Base-by-base conservation (phyloP, 2,329 filamentous ascomycete species). In the Aphanocladium album region DNA sequence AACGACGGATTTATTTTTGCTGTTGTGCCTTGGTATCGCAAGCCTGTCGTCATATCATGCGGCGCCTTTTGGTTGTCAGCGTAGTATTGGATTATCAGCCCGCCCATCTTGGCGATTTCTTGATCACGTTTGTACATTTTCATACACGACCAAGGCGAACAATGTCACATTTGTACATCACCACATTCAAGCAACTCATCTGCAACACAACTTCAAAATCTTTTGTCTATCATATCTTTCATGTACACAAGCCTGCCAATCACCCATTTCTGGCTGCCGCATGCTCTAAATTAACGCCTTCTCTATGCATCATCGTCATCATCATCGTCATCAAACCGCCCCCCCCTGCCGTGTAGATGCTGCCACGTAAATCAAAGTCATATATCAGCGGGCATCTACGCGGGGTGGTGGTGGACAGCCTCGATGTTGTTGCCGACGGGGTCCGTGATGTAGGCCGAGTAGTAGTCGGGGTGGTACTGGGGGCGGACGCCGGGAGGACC, bases 371-470 rank as follows among this genome's bases (percentile, higher is more conserved):
- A 25, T n/a, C 41, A 47, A 19, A 35, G 5, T 47, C 45, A 55
- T 54, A 23, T 43, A 9, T 3, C 12, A 12, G 7, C 14, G 4
- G 14, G 3, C 39, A 46, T 41, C 23, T 56, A 61, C 9, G 30
- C 21, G 19, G 51, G 11, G 35, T 46, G 50, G 37, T 61, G 60
- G 53, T 56, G 41, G 39, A 80, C 72, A 56, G 74, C 74, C 69
- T 83, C 81, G 49, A 83, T 75, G 64, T 83, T 83, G 65, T 83
- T 83, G 0, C 81, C 80, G 3, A 73, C 69, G 1, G 80, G 79
- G 65, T 83, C 80, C 45, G 75, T 67, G 6, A 83, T 72, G 69
- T 79, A 84, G 0, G 80, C 79, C 1, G 68, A 80, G 57, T 82
- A 84, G 67, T 83, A 83, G 6, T 72, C 71, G 16, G 74, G 66